Percentiles rank a stretch among this genome's conserved stretches.
Conservation (phyloP, 345 rosid genomes). For the Citrus sinensis region DNA sequence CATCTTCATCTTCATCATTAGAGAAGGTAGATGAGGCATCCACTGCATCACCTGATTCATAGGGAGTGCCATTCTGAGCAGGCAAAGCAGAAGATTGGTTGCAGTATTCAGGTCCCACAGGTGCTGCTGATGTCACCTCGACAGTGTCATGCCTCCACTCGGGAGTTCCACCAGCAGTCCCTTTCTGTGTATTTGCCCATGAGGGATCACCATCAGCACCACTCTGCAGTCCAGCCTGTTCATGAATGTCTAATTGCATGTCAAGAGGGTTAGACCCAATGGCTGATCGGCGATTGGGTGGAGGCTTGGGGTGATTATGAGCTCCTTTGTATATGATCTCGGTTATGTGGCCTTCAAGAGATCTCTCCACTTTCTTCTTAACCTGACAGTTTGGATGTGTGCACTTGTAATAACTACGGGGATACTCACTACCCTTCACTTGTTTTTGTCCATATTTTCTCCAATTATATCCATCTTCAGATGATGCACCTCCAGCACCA, state of each 20-base stretch:
- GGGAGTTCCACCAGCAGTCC: conserved; percentile 31
- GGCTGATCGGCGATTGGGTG: conserved; percentile 57
- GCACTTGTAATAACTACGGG: conserved; percentile 97
- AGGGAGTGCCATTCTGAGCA: conserved; percentile 44
- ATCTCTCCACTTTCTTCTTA: conserved; percentile 94
- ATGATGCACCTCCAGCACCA: conserved; percentile 52
- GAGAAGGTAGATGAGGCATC: conserved; percentile 74
- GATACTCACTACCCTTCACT: conserved; percentile 95
- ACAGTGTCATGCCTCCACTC: conserved; percentile 61
- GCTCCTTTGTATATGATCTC: conserved; percentile 95
- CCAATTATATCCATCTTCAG: conserved; percentile 96
- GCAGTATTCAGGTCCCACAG: conserved; percentile 48
- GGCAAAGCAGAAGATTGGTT: conserved; percentile 42
- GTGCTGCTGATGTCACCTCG: conserved; percentile 66
- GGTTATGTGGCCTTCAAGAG: conserved; percentile 93
- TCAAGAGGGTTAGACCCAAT: conserved; percentile 54
- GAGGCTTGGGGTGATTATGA: conserved; percentile 83
- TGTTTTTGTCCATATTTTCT: conserved; percentile 96
- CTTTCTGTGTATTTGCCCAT: conserved; percentile 49
- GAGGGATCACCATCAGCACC: conserved; percentile 43
- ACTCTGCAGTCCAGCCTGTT: conserved; percentile 44
- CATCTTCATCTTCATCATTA: conserved; percentile 74
- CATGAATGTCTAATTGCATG: conserved; percentile 51
- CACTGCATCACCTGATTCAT: conserved; percentile 64
- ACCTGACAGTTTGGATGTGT: conserved; percentile 80